phyloP scores from a whole-genome alignment of 2,329 filamentous ascomycete species.

The Zarea fungicola region DNA sequence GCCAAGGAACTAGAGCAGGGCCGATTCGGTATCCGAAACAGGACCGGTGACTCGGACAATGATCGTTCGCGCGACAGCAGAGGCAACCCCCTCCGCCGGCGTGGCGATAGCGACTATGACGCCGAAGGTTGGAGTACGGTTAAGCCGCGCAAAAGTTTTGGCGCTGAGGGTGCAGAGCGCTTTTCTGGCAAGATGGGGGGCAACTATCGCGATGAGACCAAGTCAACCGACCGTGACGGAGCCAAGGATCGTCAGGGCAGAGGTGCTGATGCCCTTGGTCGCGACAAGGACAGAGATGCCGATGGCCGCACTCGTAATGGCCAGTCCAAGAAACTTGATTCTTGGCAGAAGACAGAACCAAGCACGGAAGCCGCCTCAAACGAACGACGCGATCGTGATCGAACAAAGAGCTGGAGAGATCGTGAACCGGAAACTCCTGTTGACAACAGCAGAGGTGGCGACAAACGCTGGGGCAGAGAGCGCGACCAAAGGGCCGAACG shows the following conservation, averaged over 20 bases:
- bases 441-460: conserved; percentile 39
- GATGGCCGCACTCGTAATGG: conserved; percentile 60
- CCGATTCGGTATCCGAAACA: conserved; percentile 55
- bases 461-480: conserved; percentile 53
- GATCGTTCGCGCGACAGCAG: conserved; percentile 46
- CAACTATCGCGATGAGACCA: conserved; percentile 37
- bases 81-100: conserved; percentile 45
- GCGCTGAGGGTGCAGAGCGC: conserved; percentile 65
- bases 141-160: conserved; percentile 69
- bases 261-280: conserved; percentile 44
- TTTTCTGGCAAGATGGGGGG: conserved; percentile 62
- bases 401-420: conserved; percentile 57
- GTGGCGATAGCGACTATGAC: conserved; percentile 53
- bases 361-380: conserved; percentile 27
- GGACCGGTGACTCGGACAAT: conserved; percentile 45
- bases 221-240: conserved; percentile 50
- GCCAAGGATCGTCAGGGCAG: conserved; percentile 42
- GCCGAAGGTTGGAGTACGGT: conserved; percentile 70
- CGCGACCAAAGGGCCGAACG: conserved; percentile 54
- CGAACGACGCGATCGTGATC: conserved; percentile 49
- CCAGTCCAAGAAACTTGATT: conserved; percentile 59
- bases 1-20: conserved; percentile 50
- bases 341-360: conserved; percentile 66
- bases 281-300: conserved; percentile 48
- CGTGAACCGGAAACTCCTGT: conserved; percentile 38